phyloP scores from a whole-genome alignment of 768 basidiomycete species.

The Xanthoconium purpureum region DNA sequence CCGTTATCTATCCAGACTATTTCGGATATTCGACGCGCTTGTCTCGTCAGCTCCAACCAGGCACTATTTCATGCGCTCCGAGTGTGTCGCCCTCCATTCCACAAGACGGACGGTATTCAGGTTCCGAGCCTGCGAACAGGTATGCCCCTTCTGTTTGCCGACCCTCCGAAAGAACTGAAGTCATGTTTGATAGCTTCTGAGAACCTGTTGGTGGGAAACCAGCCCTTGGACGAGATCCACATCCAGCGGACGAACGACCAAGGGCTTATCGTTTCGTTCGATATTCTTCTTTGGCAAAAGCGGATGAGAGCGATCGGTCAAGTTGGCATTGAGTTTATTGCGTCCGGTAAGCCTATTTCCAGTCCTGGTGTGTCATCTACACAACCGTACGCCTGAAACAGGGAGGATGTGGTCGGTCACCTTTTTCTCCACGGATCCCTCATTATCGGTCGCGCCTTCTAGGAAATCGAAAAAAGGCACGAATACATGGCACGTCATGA shows the following conservation, averaged over 20 bases:
- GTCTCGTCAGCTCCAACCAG: slow-evolving; percentile 40
- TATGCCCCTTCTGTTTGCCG: slow-evolving; percentile 19
- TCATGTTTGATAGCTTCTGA: slow-evolving; percentile 35
- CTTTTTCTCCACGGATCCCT: slow-evolving; percentile 17
- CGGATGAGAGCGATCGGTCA: slow-evolving; percentile 61
- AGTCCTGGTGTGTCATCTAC: neutral
- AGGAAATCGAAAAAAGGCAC: slow-evolving; percentile 8
- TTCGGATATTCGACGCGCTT: slow-evolving; percentile 65
- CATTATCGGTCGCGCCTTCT: neutral
- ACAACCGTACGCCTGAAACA: neutral
- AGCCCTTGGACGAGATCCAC: slow-evolving; percentile 49
- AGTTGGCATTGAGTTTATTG: slow-evolving; percentile 68
- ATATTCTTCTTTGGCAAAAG: slow-evolving; percentile 59
- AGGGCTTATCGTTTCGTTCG: slow-evolving; percentile 51
- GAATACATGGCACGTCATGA: slow-evolving; percentile 40
- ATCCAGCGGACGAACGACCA: slow-evolving; percentile 48
- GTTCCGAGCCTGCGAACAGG: slow-evolving; percentile 11
- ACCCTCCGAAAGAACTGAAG: neutral
- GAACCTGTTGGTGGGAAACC: slow-evolving; percentile 38
- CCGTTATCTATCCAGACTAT: slow-evolving; percentile 42
- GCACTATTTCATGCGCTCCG: slow-evolving; percentile 28
- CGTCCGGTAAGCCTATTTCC: slow-evolving; percentile 22
- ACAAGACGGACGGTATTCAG: slow-evolving; percentile 21
- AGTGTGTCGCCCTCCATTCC: slow-evolving; percentile 20
- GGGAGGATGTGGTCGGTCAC: slow-evolving; percentile 26